phyloP scores from a whole-genome alignment of 352 stramenopile genomes.

The Pythium phragmiticola region DNA sequence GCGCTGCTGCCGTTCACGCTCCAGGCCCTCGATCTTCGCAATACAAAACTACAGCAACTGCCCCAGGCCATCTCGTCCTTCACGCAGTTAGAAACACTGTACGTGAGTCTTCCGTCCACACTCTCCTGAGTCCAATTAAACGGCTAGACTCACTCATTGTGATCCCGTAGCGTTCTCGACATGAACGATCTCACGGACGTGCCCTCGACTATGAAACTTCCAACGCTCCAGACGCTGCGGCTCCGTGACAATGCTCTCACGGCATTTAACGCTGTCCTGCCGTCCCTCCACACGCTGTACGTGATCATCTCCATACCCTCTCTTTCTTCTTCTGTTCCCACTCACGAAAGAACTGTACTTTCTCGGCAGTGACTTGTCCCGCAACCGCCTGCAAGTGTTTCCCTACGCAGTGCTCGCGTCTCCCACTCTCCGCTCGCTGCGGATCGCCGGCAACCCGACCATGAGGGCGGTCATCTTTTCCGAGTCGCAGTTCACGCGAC shows the following conservation, averaged over 20 bases:
- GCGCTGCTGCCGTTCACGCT: not conserved
- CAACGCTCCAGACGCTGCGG: not conserved
- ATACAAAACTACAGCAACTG: slow-evolving; percentile 12
- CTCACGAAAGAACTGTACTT: not conserved
- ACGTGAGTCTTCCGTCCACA: not conserved
- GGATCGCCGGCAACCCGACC: slow-evolving; percentile 8
- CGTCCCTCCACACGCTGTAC: slow-evolving; percentile 14
- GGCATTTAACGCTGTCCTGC: not conserved
- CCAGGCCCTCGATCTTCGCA: slow-evolving; percentile 5
- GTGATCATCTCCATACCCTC: not conserved
- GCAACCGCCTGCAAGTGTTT: slow-evolving; percentile 12
- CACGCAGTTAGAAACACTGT: slow-evolving; percentile 6
- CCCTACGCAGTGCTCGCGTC: not conserved
- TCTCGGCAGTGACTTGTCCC: slow-evolving; percentile 8
- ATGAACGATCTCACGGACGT: slow-evolving; percentile 1
- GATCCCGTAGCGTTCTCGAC: not conserved
- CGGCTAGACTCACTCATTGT: not conserved
- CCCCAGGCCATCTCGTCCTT: not conserved
- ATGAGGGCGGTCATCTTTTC: slow-evolving; percentile 15
- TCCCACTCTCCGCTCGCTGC: slow-evolving; percentile 4
- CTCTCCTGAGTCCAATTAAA: not conserved
- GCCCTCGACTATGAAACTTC: not conserved
- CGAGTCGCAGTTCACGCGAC: slow-evolving; percentile 7
- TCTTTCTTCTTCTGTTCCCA: not conserved
- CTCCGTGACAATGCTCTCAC: slow-evolving; percentile 8